Percentiles rank a stretch among this genome's conserved stretches.
phyloP scores from a whole-genome alignment of 2,329 filamentous ascomycete genomes.

The Chaetomium globosum region DNA sequence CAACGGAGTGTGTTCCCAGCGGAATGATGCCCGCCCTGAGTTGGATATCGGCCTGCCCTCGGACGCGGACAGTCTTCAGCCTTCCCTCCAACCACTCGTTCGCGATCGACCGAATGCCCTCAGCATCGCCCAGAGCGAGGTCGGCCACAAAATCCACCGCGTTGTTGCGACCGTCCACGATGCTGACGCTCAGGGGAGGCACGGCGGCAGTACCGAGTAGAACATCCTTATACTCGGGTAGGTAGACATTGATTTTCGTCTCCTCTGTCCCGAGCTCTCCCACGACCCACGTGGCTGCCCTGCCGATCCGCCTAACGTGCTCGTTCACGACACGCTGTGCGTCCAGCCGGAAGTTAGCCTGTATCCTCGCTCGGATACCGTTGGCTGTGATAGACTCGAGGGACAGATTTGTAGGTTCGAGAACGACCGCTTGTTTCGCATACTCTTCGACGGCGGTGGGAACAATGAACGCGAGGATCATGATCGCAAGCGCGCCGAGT shows the following conservation, averaged over 20 bases:
- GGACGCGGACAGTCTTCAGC: conserved; percentile 69
- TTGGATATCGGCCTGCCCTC: conserved; percentile 71
- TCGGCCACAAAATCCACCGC: conserved; percentile 78
- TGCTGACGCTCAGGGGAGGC: conserved; percentile 73
- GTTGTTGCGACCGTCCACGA: conserved; percentile 77
- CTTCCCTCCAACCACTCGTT: conserved; percentile 87
- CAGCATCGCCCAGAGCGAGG: conserved; percentile 72
- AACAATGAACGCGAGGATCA: conserved; percentile 77
- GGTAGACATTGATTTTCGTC: conserved; percentile 72
- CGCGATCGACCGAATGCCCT: conserved; percentile 76
- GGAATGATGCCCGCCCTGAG: conserved; percentile 79
- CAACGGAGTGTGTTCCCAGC: conserved; percentile 75
- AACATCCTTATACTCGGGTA: conserved; percentile 79
- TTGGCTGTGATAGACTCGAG: conserved; percentile 80
- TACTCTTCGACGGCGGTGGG: conserved; percentile 83
- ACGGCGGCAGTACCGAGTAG: conserved; percentile 76
- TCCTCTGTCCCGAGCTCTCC: conserved; percentile 72
- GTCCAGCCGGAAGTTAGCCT: conserved; percentile 81
- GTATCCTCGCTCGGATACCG: conserved; percentile 77
- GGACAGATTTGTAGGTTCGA: conserved; percentile 81
- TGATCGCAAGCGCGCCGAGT: conserved; percentile 65
- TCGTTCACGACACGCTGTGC: conserved; percentile 71
- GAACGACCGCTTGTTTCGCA: conserved; percentile 76
- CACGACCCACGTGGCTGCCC: conserved; percentile 78
- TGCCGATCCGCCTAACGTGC: conserved; percentile 73